Conservation (phyloP, 257 asterid genomes). For the Osmanthus fragrans region DNA sequence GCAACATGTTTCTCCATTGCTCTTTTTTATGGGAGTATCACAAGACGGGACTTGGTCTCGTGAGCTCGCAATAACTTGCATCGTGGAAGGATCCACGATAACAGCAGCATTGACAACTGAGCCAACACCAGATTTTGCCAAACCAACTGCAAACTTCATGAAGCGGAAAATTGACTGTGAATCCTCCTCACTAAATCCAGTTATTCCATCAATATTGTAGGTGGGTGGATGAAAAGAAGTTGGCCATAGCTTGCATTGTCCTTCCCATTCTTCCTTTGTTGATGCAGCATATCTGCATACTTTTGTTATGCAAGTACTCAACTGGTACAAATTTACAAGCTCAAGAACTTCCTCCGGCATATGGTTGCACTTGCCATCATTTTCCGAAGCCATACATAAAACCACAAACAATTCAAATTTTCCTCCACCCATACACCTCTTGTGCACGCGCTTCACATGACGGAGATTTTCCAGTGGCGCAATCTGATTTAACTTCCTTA, state of each 20-base stretch:
- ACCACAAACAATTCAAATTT: constrained; percentile 57
- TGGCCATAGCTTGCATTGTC: constrained; percentile 96
- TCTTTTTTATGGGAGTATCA: constrained; percentile 25
- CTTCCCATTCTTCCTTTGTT: constrained; percentile 96
- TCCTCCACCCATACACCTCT: constrained; percentile 64
- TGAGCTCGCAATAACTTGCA: constrained; percentile 72
- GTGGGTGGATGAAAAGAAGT: constrained; percentile 97
- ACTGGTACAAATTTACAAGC: constrained; percentile 73
- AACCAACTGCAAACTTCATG: constrained; percentile 63
- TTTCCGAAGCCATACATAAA: constrained; percentile 54
- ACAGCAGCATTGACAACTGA: constrained; percentile 84
- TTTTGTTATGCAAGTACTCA: constrained; percentile 84
- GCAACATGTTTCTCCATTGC: constrained; percentile 26
- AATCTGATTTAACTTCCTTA: constrained; percentile 73
- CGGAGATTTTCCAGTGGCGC: constrained; percentile 87
- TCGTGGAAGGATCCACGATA: constrained; percentile 82
- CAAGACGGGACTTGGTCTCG: constrained; percentile 50
- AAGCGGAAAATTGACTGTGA: constrained; percentile 54
- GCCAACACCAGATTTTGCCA: constrained; percentile 56
- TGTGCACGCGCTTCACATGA: constrained; percentile 83
- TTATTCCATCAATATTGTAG: constrained; percentile 80
- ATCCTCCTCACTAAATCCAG: constrained; percentile 81
- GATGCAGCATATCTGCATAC: constrained; percentile 83
- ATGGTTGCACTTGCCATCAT: constrained; percentile 33
- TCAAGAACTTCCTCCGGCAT: constrained; percentile 60